Conservation (phyloP, 176 grass and related monocot genomes). For the Aegilops bicornis region DNA sequence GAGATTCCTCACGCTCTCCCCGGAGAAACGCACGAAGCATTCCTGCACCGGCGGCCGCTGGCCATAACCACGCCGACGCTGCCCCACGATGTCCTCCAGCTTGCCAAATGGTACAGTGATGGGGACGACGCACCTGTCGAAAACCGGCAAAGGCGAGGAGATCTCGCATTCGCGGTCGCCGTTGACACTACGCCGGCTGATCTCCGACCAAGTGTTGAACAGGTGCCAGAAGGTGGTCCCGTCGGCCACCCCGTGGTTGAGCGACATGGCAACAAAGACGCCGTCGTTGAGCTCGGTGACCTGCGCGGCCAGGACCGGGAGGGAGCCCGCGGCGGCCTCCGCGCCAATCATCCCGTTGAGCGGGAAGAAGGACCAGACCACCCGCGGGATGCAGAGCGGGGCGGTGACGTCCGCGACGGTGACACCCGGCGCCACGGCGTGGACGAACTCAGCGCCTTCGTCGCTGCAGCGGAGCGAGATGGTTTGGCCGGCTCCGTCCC, state of each 20-base stretch:
- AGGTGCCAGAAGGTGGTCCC: not conserved
- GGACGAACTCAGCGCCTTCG: no score
- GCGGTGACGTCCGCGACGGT: not conserved
- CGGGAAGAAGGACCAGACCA: constrained; percentile 10
- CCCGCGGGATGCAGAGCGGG: not conserved
- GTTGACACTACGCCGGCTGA: not conserved
- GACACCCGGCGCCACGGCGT: no score
- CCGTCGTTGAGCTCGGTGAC: no score
- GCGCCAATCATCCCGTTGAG: not conserved
- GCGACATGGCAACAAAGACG: no score
- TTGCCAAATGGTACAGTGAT: not conserved
- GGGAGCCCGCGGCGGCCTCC: not conserved
- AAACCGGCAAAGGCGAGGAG: not conserved
- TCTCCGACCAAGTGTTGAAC: constrained; percentile 44
- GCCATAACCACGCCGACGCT: not conserved
- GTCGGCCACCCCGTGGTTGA: no score
- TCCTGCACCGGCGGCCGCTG: not conserved
- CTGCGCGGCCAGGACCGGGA: not conserved
- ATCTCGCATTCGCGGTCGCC: not conserved
- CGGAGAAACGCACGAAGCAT: not conserved
- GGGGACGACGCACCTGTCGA: not conserved
- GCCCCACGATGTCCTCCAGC: not conserved
- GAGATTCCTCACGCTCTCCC: not conserved
- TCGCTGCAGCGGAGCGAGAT: not conserved
- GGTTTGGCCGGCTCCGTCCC: not conserved